Percentiles rank a stretch among this genome's conserved stretches.
phyloP scores from a whole-genome alignment of 2,329 filamentous ascomycete genomes.

The Paecilomyces variotii region DNA sequence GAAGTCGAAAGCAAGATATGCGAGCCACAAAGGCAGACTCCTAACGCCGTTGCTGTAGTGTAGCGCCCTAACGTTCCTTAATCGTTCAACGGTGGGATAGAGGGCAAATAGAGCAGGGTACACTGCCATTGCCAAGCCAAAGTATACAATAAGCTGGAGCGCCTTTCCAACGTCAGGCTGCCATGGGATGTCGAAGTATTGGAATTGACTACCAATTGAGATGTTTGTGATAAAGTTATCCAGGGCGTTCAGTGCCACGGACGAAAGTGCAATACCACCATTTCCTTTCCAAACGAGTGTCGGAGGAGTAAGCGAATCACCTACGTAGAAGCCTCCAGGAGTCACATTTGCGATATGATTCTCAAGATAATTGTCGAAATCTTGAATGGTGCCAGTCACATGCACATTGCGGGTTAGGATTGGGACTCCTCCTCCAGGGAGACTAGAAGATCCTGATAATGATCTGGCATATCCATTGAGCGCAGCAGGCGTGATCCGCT shows the following conservation, averaged over 20 bases:
- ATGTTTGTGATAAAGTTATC: constrained; percentile 60
- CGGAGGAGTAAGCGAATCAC: constrained; percentile 50
- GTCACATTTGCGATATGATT: constrained; percentile 59
- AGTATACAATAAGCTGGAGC: constrained; percentile 73
- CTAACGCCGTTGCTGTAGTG: constrained; percentile 90
- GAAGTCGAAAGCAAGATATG: constrained; percentile 76
- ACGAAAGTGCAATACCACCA: constrained; percentile 46
- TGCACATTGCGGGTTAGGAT: constrained; percentile 35
- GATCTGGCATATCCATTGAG: constrained; percentile 13
- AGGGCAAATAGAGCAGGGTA: constrained; percentile 83
- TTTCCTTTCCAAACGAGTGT: constrained; percentile 67
- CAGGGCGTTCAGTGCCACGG: constrained; percentile 54
- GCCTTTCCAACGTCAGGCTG: constrained; percentile 60
- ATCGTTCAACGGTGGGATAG: constrained; percentile 78
- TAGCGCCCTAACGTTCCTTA: constrained; percentile 69
- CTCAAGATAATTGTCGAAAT: constrained; percentile 61
- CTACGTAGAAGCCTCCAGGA: constrained; percentile 74
- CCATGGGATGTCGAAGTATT: constrained; percentile 68
- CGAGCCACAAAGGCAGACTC: constrained; percentile 73
- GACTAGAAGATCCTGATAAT: constrained; percentile 17
- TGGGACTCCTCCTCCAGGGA: constrained; percentile 18
- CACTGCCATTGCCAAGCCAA: constrained; percentile 66
- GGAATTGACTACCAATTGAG: constrained; percentile 63
- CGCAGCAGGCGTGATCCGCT: constrained; percentile 16
- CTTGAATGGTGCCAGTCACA: constrained; percentile 54